phyloP scores from a whole-genome alignment of 371 early-diverging fungal genomes.

The Haplosporangium sp. region DNA sequence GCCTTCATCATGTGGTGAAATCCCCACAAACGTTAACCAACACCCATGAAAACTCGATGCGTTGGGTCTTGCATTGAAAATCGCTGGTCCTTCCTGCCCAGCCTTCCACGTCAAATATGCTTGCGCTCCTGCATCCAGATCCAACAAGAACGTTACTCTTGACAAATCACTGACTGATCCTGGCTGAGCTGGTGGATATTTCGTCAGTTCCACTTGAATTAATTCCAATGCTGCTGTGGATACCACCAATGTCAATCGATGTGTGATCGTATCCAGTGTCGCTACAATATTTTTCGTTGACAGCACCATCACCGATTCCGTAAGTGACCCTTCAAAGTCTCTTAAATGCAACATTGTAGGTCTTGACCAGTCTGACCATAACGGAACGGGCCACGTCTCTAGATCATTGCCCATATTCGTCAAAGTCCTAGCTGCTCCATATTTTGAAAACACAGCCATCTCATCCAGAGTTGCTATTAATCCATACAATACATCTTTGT shows the following conservation, averaged over 20 bases:
- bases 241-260: constrained; percentile 41
- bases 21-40: constrained; percentile 43
- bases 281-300: constrained; percentile 48
- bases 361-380: constrained; percentile 54
- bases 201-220: constrained; percentile 32
- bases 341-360: constrained; percentile 25
- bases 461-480: constrained; percentile 47
- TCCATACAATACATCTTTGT: constrained; percentile 53
- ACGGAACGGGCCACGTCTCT: constrained; percentile 53
- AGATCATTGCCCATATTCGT: constrained; percentile 55
- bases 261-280: constrained; percentile 42
- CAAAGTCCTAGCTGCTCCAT: constrained; percentile 47
- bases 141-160: constrained; percentile 39
- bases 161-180: constrained; percentile 24
- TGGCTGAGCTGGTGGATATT: constrained; percentile 40
- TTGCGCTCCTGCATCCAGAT: constrained; percentile 50
- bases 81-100: constrained; percentile 45
- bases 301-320: constrained; percentile 30
- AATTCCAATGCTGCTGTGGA: constrained; percentile 35
- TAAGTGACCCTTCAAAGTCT: constrained; percentile 39
- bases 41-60: constrained; percentile 50
- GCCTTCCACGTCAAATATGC: constrained; percentile 49
- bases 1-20: constrained; percentile 21
- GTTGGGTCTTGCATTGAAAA: constrained; percentile 52
- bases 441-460: constrained; percentile 41